Conservation (phyloP, 176 grass and related monocot species). For the Musa itinerans region DNA sequence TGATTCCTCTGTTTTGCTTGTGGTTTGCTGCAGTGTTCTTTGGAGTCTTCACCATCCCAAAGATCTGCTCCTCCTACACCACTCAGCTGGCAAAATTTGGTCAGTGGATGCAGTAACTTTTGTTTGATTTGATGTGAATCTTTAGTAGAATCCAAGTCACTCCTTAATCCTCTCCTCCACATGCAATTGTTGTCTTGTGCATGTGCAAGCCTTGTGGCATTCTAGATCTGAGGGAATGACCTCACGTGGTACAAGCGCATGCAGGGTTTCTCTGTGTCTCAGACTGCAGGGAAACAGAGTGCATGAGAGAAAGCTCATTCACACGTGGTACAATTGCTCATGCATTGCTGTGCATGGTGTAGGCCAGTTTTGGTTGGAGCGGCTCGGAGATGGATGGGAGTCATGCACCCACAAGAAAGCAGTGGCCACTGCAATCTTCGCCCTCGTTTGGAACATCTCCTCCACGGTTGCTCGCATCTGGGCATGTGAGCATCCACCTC, state of each 20-base stretch:
- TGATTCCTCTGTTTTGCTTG: not conserved
- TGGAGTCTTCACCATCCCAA: constrained; percentile 86
- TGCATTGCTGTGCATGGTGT: not conserved
- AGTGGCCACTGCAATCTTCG: constrained; percentile 53
- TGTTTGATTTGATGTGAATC: not conserved
- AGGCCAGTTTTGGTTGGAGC: constrained; percentile 91
- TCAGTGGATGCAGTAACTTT: constrained; percentile 23
- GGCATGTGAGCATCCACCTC: constrained; percentile 39
- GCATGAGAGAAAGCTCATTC: no score
- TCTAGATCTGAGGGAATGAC: no score
- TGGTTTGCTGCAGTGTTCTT: constrained; percentile 59
- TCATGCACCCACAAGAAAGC: constrained; percentile 93
- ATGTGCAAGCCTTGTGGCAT: no score
- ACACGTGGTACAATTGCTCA: no score
- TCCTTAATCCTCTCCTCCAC: no score
- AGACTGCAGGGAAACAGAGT: no score
- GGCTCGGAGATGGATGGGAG: constrained; percentile 84
- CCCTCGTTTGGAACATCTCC: constrained; percentile 80
- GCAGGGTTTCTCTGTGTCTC: no score
- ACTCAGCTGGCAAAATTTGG: constrained; percentile 80
- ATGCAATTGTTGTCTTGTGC: no score
- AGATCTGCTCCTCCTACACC: constrained; percentile 87
- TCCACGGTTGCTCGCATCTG: constrained; percentile 78
- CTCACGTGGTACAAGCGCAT: no score
- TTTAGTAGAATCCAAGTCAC: no score